Evolutionary conservation across 192 early-diverging fungal genomes (phyloP).

Genomic region (Coemansia sp.): DNA sequence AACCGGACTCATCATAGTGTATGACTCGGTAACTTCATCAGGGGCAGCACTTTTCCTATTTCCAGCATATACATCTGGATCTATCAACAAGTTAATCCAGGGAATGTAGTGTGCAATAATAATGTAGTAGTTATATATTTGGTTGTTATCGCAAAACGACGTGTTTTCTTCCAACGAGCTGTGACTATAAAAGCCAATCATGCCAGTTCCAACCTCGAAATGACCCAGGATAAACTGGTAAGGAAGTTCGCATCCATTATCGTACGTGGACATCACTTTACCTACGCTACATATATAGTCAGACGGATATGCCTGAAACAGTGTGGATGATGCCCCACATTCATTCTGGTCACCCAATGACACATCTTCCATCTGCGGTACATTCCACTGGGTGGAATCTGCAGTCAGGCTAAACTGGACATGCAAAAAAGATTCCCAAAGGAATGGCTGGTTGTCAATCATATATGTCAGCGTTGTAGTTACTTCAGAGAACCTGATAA

Average conservation of each 20-base stretch:
- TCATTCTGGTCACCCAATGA: neutral
- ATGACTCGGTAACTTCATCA: neutral
- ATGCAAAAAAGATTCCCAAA: constrained; percentile 6
- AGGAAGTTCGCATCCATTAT: constrained; percentile 12
- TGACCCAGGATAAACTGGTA: constrained; percentile 19
- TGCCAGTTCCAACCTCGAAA: neutral
- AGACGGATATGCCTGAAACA: constrained; percentile 9
- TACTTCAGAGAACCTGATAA: neutral
- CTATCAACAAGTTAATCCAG: constrained; percentile 10
- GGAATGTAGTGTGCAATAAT: constrained; percentile 29
- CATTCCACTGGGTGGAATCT: constrained; percentile 7
- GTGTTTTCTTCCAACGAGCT: constrained; percentile 6
- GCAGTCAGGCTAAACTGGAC: constrained; percentile 5
- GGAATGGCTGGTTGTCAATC: constrained; percentile 9
- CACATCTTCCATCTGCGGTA: neutral
- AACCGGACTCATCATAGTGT: neutral
- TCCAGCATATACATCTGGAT: neutral
- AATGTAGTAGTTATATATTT: constrained; percentile 20
- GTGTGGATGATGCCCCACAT: neutral
- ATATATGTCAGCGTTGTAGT: too few relatives aligned
- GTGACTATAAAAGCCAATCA: constrained; percentile 24
- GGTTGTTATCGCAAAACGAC: constrained; percentile 5
- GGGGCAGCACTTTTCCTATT: neutral
- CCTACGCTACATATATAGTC: constrained; percentile 22
- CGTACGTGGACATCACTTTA: neutral